Evolutionary conservation across 129 eudicot species (phyloP), one percentile per base, ranked within the genome.

Genomic region (Escallonia rubra): DNA sequence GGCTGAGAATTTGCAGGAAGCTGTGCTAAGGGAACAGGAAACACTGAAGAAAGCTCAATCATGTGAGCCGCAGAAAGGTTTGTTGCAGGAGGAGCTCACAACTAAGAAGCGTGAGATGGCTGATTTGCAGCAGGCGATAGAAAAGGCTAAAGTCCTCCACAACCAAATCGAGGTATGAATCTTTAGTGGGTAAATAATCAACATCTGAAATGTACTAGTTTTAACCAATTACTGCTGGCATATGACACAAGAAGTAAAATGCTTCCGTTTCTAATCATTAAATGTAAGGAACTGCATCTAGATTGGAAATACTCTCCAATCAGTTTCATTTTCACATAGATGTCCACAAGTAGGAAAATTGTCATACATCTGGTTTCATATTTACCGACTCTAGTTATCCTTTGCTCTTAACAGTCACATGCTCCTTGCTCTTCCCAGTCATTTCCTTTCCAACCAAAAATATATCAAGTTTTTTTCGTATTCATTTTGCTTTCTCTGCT

Each of bases 131-230:
- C 66, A 44, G 48, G 69, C 42, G 3, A 42, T 78, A 2, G 82
- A 76, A 40, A 89, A 79, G 81, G 76, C 82, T 16, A 83, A 74
- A 78, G 66, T 8, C 5, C 72, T 76, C 42, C 59, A 67, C 61
- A 74, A 67, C 58, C 89, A 85, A 61, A 42, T 61, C 9, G 74
- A 83, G 90, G 96, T 87, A 79, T 13, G 51, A 12, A 61, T 61
- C 66, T 61, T 60, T 7, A 8, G 38, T 51, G 60, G 11, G 34
- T 0, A 54, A 55, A 48, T 51, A 12, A 48, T 7, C 12, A 14
- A 54, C 41, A 64, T 43, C 39, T 15, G 52, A 44, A 43, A 63
- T 14, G 3, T 4, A 63, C 1, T 23, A 23, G 34, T 23, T 23
- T 23, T 23, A 1, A 23, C 34, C 34, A 23, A 23, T 23, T 23